Percentiles rank a stretch among this genome's conserved stretches.
Evolutionary conservation across 768 basidiomycete genomes (phyloP).

Genomic region (Pleurotus sapidus): DNA sequence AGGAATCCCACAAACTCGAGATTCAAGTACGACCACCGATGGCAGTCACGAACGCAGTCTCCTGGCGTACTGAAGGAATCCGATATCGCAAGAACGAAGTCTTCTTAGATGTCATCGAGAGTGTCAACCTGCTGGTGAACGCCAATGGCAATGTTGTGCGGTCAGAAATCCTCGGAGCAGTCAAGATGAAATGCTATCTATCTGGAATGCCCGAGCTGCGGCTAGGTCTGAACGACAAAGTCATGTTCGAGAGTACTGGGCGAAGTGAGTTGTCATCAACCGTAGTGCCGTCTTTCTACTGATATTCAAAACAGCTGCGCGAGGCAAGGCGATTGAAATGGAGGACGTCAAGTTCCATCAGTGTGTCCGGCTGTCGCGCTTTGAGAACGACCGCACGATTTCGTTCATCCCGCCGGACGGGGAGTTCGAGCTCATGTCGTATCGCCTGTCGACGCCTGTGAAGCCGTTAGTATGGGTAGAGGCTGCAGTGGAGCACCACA

Average conservation of each 20-base stretch:
- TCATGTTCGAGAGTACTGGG: slow-evolving; percentile 98
- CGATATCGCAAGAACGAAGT: slow-evolving; percentile 99
- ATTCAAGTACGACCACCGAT: slow-evolving; percentile 90
- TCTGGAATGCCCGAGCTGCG: slow-evolving; percentile 99
- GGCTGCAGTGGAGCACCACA: slow-evolving; percentile 92
- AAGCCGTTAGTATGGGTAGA: slow-evolving; percentile 99
- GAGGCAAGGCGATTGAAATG: slow-evolving; percentile 99
- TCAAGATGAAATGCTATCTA: slow-evolving; percentile 99
- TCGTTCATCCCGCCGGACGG: slow-evolving; percentile 99
- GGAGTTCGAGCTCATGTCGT: slow-evolving; percentile 98
- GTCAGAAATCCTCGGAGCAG: slow-evolving; percentile 95
- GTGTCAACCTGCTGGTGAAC: slow-evolving; percentile 95
- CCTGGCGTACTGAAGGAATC: slow-evolving; percentile 97
- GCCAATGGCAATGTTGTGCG: slow-evolving; percentile 96
- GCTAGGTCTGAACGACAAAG: slow-evolving; percentile 96
- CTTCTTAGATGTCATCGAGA: slow-evolving; percentile 97
- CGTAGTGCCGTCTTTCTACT: slow-evolving; percentile 5
- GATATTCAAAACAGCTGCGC: slow-evolving; percentile 52
- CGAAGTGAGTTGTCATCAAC: slow-evolving; percentile 58
- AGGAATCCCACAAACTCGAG: slow-evolving; percentile 97
- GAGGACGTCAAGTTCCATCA: slow-evolving; percentile 99
- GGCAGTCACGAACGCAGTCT: slow-evolving; percentile 97
- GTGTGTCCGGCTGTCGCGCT: slow-evolving; percentile 94
- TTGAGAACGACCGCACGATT: slow-evolving; percentile 98
- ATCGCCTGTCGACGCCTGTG: slow-evolving; percentile 93